Percentiles rank a stretch among this genome's conserved stretches.
phyloP scores from a whole-genome alignment of 2,329 filamentous ascomycete species.

The Chaetomium globosum region DNA sequence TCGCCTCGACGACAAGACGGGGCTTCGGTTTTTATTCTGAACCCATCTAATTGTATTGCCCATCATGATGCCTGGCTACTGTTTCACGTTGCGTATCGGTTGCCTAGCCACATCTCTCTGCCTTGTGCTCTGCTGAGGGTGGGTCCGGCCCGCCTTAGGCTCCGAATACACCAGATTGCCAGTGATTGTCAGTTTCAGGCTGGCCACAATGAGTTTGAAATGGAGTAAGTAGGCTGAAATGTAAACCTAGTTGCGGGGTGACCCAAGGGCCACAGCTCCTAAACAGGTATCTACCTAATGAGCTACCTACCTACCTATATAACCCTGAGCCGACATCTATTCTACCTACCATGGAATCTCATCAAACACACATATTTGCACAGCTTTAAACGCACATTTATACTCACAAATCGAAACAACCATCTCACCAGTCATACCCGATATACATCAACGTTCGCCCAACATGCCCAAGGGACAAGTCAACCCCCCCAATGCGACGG shows the following conservation, averaged over 20 bases:
- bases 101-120: not conserved
- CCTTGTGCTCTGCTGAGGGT: not conserved
- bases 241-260: too few relatives aligned
- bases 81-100: not conserved
- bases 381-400: too few relatives aligned
- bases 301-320: too few relatives aligned
- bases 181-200: too few relatives aligned
- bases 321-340: too few relatives aligned
- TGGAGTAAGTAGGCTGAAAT: too few relatives aligned
- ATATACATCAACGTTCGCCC: not conserved
- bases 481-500: not conserved
- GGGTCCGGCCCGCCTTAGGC: not conserved
- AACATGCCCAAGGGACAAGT: not conserved
- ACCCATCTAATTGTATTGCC: not conserved
- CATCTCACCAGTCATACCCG: not conserved
- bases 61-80: not conserved
- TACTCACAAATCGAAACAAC: not conserved
- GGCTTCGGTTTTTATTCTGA: not conserved
- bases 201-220: too few relatives aligned
- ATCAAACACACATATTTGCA: too few relatives aligned
- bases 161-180: too few relatives aligned
- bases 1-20: not conserved
- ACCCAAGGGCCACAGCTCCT: too few relatives aligned
- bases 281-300: too few relatives aligned
- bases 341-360: too few relatives aligned